Evolutionary conservation across 2,329 filamentous ascomycete species (phyloP), one percentile per base, ranked within the genome.

Genomic region (Tolypocladium ophioglossoides): DNA sequence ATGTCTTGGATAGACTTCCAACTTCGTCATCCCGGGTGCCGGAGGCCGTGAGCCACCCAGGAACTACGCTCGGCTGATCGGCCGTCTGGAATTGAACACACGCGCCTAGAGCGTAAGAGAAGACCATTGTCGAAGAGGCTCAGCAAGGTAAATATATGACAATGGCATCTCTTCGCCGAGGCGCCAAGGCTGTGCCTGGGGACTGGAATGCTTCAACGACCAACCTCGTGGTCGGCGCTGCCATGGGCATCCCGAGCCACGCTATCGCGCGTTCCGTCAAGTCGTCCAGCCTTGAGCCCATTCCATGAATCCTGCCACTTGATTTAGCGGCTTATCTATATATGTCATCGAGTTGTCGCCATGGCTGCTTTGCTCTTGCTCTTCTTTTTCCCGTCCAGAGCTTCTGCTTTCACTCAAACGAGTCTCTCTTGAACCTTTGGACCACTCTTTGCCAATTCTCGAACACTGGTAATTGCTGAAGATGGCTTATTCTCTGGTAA

Each of bases 401-500:
- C 35, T n/a, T 30, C 22, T 27, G 11, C n/a, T 12, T 39, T 27
- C 22, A 37, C 35, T 22, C 14, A 30, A 30, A 20, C 48, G 24
- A 24, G 4, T 18, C 14, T 20, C 20, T 6, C 10, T n/a, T 24
- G 16, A 46, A 34, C 12, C 18, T 46, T 39, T 10, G 20, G 27
- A 6, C 22, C 39, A n/a, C 38, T n/a, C 38, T 44, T 50, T 34
- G 16, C 48, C n/a, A 22, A 24, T 38, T 51, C 53, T 50, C 44
- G 18, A 3, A 12, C 9, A 10, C 52, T 50, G 41, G 55, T 55
- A 54, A 51, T 49, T 46, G 49, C 52, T 27, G 20, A 58, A 39
- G 48, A 70, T 72, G 70, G 61, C 66, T 27, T 78, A 78, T 62
- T 66, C 70, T 37, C 63, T 79, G 50, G 63, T 66, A 12, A 69